Percentiles rank a stretch among this genome's conserved stretches.
Conservation (phyloP, 2,329 filamentous ascomycete genomes). For the Aspergillus melleus region DNA sequence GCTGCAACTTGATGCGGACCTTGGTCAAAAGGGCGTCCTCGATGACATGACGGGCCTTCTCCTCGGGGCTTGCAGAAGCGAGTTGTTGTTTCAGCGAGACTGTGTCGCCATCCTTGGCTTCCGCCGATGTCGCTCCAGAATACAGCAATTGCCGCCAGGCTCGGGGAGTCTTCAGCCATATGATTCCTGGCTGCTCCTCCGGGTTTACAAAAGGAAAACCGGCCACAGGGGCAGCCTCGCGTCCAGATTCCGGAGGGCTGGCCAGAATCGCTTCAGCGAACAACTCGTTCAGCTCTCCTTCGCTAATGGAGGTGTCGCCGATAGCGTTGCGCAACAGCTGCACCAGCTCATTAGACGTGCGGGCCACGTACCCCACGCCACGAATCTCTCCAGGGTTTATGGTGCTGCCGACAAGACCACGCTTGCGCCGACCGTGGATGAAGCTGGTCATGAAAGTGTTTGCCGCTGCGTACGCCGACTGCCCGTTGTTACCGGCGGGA, state of each 20-base stretch:
- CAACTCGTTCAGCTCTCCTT: conserved; percentile 7
- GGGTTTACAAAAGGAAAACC: conserved; percentile 1
- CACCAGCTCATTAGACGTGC: background rate
- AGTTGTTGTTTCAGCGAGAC: background rate
- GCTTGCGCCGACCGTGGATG: background rate
- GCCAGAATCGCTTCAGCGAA: conserved; percentile 13
- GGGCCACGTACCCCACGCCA: background rate
- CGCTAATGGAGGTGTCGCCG: background rate
- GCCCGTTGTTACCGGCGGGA: conserved; percentile 8
- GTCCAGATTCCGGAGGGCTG: background rate
- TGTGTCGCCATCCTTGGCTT: background rate
- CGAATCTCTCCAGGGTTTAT: conserved; percentile 6
- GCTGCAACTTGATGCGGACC: background rate
- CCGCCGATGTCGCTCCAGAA: background rate
- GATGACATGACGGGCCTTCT: background rate
- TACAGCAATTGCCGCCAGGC: conserved; percentile 3
- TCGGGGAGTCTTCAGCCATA: conserved; percentile 2
- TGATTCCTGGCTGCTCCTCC: background rate
- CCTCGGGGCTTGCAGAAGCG: background rate
- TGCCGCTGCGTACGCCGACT: conserved; percentile 9
- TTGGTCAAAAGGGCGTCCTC: conserved; percentile 1
- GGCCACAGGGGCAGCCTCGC: conserved; percentile 1
- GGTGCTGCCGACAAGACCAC: conserved; percentile 1
- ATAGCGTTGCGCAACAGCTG: background rate
- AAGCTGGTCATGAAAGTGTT: conserved; percentile 7